These are phyloP conservation scores for Candolleomyces efflorescens DNA, from an alignment of 768 basidiomycete species.

Conservation along the genomic window DNA sequence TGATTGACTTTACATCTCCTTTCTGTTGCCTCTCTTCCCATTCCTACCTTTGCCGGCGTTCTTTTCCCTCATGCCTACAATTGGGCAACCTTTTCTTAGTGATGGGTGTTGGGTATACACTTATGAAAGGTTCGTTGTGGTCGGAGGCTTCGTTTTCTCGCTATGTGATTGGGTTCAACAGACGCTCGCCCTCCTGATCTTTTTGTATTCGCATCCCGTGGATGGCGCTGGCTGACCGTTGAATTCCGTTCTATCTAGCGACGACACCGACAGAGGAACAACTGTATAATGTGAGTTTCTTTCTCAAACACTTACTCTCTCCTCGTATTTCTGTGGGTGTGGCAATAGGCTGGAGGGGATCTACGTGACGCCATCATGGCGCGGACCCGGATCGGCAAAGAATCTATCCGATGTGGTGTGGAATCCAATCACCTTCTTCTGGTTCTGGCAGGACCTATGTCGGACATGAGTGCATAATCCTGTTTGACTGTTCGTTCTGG, in stretches of 20 bases:
- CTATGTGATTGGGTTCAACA: constrained; percentile 1
- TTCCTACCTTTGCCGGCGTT: not conserved
- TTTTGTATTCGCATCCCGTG: not conserved
- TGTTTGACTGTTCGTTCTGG: not conserved
- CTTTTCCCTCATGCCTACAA: not conserved
- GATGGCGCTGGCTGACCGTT: not conserved
- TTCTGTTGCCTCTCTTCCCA: not conserved
- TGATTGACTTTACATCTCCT: not conserved
- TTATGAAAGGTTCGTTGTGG: constrained; percentile 53
- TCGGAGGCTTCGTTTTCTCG: constrained; percentile 10
- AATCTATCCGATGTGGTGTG: not conserved
- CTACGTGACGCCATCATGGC: not conserved
- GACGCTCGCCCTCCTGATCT: no score
- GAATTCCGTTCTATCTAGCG: constrained; percentile 25
- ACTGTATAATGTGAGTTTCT: constrained; percentile 43
- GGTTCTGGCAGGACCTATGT: not conserved
- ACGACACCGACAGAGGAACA: constrained; percentile 52
- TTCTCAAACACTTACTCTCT: not conserved
- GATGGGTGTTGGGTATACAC: constrained; percentile 49
- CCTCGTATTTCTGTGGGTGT: not conserved
- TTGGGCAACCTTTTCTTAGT: constrained; percentile 33
- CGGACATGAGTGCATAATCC: not conserved
- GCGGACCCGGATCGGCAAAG: not conserved
- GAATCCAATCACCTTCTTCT: no score
- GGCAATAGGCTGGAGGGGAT: not conserved